Base-by-base conservation (phyloP, 768 basidiomycete species). In the Amanita jacksonii region DNA sequence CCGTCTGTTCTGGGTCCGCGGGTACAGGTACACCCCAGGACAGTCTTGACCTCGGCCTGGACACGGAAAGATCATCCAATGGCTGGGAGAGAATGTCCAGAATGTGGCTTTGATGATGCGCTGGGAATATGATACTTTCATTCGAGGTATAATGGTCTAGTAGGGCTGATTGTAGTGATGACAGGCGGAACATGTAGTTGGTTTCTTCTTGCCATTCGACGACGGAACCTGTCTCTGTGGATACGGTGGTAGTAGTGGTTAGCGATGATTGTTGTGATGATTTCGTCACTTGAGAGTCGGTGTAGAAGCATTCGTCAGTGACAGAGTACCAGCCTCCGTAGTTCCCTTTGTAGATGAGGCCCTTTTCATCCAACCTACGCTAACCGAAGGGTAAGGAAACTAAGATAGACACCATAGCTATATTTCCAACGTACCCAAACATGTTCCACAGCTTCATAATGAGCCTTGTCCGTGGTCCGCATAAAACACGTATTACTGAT, bases 241-340 rank as follows among this genome's bases (percentile, higher is more conserved):
- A 74, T n/a, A 81, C 58, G 19, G 52, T 54, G 38, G 54, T 43
- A 3, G 45, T n/a, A n/a, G n/a, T n/a, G n/a, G n/a, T n/a, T n/a
- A n/a, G n/a, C n/a, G n/a, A n/a, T n/a, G n/a, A n/a, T n/a, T n/a
- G n/a, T n/a, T n/a, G 33, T 50, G 57, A 46, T 52, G 60, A 51
- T 20, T 49, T 28, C 20, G 52, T 52, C 15, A 87, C 68, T 57
- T 88, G 85, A 0, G 64, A 54, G 15, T 73, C 65, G 3, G 82
- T 72, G 55, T 91, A 92, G 63, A 92, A 96, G 44, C 81, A 85
- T 62, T 94, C 91, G 61, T 96, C 92, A 2, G 87, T 85, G 33
- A 93, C 70, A 39, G 88, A 88, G 57, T 96, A 94, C 83, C 89
- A 93, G 33, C 91, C 91, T 10, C 74, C 69, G 61, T 96, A 91